A percentile compares a stretch with the other conserved stretches of the same genome.
Evolutionary conservation across 1,284 basidiomycete genomes (phyloP).

Genomic region (Dichomitus squalens): DNA sequence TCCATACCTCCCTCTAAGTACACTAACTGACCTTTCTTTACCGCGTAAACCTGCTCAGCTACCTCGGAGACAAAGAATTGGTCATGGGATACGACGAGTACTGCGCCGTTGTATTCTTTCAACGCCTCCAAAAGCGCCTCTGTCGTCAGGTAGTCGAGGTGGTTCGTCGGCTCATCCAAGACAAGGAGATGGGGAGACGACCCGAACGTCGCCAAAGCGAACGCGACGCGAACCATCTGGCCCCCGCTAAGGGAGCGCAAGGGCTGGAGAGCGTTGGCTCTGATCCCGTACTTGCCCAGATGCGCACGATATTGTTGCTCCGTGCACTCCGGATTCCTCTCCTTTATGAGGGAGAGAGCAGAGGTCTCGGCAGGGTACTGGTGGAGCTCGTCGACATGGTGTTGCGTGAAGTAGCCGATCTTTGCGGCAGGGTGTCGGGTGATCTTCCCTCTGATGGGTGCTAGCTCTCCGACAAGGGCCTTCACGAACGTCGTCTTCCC

Average conservation of each 20-base stretch:
- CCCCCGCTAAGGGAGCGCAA: conserved; percentile 56
- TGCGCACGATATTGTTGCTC: conserved; percentile 42
- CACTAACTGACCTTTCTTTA: conserved; percentile 44
- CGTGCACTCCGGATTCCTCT: conserved; percentile 27
- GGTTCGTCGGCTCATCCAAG: conserved; percentile 89
- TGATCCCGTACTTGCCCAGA: conserved; percentile 53
- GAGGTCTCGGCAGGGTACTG: conserved; percentile 32
- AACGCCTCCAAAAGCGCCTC: conserved; percentile 19
- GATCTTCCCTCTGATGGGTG: conserved; percentile 55
- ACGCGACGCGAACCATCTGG: conserved; percentile 54
- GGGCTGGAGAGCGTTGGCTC: conserved; percentile 46
- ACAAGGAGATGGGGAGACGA: conserved; percentile 87
- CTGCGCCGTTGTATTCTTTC: conserved; percentile 20
- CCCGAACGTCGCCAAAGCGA: conserved; percentile 49
- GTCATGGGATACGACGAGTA: conserved; percentile 19
- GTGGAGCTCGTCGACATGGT: conserved; percentile 54
- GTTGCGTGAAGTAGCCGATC: conserved; percentile 61
- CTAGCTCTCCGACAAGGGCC: conserved; percentile 53
- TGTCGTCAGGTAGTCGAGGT: conserved; percentile 70
- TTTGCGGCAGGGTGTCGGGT: conserved; percentile 57
- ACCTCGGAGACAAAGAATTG: conserved; percentile 28
- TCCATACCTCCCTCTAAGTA: conserved; percentile 42
- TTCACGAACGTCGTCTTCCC: conserved; percentile 69
- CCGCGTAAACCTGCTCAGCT: conserved; percentile 45
- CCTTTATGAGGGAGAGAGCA: conserved; percentile 45